phyloP scores from a whole-genome alignment of 345 rosid genomes.

The Eucalyptus shirleyi region DNA sequence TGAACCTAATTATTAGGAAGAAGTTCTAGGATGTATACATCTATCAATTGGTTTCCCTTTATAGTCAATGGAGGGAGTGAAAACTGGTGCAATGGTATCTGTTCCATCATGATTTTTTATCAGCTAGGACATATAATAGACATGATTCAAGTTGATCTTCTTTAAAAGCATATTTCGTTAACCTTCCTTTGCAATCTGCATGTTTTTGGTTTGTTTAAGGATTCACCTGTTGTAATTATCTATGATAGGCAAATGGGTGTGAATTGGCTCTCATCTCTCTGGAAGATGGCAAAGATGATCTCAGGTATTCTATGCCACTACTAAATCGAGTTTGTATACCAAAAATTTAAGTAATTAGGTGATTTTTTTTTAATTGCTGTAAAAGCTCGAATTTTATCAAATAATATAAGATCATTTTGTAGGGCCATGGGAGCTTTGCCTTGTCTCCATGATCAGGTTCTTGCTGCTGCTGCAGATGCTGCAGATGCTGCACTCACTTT shows the following conservation, averaged over 20 bases:
- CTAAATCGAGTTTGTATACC: background rate
- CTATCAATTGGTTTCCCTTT: background rate
- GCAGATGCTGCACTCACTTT: constrained; percentile 34
- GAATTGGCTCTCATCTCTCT: constrained; percentile 68
- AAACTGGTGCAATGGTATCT: background rate
- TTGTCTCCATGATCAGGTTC: constrained; percentile 59
- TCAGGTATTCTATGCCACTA: constrained; percentile 26
- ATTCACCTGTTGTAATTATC: background rate
- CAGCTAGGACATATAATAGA: background rate
- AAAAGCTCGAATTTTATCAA: background rate
- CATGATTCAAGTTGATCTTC: background rate
- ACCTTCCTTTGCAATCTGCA: background rate
- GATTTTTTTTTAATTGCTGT: background rate
- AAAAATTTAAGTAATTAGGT: background rate
- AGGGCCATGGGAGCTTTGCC: constrained; percentile 78
- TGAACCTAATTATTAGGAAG: background rate
- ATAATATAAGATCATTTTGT: background rate
- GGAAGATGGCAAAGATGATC: constrained; percentile 34
- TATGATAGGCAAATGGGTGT: constrained; percentile 52
- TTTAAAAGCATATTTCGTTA: background rate
- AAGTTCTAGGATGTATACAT: background rate
- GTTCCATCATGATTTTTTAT: background rate
- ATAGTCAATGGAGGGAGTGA: background rate
- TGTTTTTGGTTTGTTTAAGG: background rate
- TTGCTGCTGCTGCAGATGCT: constrained; percentile 68